These are phyloP conservation scores for Scorias spongiosa DNA, from an alignment of 2,329 filamentous ascomycete species.

Conservation along the genomic window DNA sequence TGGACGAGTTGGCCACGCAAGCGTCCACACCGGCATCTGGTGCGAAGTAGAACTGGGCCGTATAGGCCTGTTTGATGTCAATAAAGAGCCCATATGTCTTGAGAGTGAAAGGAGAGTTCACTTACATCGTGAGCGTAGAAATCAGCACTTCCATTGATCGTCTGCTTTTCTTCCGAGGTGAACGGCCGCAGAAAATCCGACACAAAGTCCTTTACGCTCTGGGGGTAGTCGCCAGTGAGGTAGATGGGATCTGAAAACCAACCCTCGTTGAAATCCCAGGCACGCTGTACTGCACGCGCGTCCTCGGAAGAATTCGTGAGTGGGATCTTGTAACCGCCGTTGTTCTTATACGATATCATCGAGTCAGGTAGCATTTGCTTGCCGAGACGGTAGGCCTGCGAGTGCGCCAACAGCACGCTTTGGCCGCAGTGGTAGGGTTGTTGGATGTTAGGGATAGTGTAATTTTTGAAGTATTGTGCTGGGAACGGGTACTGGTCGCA, in stretches of 20 bases:
- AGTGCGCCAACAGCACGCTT: constrained; percentile 23
- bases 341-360: constrained; percentile 20
- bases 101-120: no score
- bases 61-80: constrained; percentile 14
- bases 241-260: constrained; percentile 31
- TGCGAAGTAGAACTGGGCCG: constrained; percentile 20
- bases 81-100: no score
- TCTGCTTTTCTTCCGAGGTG: constrained; percentile 17
- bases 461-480: constrained; percentile 22
- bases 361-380: constrained; percentile 24
- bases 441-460: constrained; percentile 19
- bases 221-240: constrained; percentile 30
- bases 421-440: constrained; percentile 23
- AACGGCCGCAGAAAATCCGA: constrained; percentile 18
- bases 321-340: constrained; percentile 24
- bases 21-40: constrained; percentile 21
- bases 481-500: constrained; percentile 18
- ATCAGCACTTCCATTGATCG: constrained; percentile 20
- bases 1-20: constrained; percentile 20
- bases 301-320: constrained; percentile 20
- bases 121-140: constrained; percentile 21
- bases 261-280: constrained; percentile 25
- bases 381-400: constrained; percentile 25
- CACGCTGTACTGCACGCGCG: constrained; percentile 19
- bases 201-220: constrained; percentile 22